Evolutionary conservation across 2,329 filamentous ascomycete genomes (phyloP).

Genomic region (Hypocrella siamensis): DNA sequence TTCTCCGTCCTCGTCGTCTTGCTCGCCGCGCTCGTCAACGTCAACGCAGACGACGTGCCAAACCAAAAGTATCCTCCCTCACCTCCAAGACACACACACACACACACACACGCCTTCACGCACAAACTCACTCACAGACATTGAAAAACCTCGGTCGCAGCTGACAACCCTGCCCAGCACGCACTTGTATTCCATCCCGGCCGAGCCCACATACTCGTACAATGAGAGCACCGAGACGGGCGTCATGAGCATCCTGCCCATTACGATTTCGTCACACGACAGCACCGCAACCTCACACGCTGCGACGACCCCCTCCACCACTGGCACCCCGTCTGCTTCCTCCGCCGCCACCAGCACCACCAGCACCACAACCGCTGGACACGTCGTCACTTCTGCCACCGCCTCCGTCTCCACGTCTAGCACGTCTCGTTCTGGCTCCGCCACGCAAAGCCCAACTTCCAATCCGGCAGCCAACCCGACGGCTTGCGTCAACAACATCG

Average conservation of each 20-base stretch:
- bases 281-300: too few relatives aligned
- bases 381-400: neutral
- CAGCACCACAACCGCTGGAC: too few relatives aligned
- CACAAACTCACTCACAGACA: neutral
- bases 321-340: too few relatives aligned
- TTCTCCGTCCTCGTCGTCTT: slow-evolving; percentile 3
- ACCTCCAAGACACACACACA: neutral
- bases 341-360: too few relatives aligned
- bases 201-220: slow-evolving; percentile 2
- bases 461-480: slow-evolving; percentile 10
- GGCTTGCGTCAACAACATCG: slow-evolving; percentile 6
- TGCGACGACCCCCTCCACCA: too few relatives aligned
- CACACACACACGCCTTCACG: neutral
- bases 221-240: slow-evolving; percentile 1
- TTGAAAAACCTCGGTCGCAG: neutral
- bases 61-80: slow-evolving; percentile 1
- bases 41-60: slow-evolving; percentile 1
- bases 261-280: too few relatives aligned
- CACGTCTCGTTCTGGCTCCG: neutral
- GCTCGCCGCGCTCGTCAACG: slow-evolving; percentile 4
- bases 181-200: slow-evolving; percentile 4
- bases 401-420: neutral
- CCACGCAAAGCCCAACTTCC: slow-evolving; percentile 3
- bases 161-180: neutral
- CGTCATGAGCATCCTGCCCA: slow-evolving; percentile 1